A percentile compares a stretch with the other conserved stretches of the same genome.
These are phyloP conservation scores for Fusarium sp. DNA, from an alignment of 2,329 filamentous ascomycete species.

Conservation along the genomic window DNA sequence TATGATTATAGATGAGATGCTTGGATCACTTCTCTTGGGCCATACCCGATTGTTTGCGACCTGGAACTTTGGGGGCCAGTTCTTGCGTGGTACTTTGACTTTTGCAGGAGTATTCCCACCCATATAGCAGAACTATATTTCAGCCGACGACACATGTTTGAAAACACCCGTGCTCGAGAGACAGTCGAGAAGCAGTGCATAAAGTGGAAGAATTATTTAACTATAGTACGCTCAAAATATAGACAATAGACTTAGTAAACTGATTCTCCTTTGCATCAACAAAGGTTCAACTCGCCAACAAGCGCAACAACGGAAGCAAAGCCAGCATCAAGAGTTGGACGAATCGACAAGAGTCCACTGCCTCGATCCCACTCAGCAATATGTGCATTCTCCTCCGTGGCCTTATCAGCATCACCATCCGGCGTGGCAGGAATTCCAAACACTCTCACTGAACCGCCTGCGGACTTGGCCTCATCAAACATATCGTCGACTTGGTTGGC, in stretches of 20 bases:
- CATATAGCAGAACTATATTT: too few species aligned
- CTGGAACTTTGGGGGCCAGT: too few species aligned
- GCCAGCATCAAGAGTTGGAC: conserved; percentile 30
- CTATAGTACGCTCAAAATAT: too few species aligned
- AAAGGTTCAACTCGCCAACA: conserved; percentile 35
- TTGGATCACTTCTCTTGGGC: too few species aligned
- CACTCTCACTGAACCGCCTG: conserved; percentile 28
- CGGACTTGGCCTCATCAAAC: conserved; percentile 25
- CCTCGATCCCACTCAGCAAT: conserved; percentile 36
- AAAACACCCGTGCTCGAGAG: too few species aligned
- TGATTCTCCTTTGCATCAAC: neutral
- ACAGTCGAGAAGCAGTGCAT: too few species aligned
- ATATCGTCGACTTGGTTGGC: conserved; percentile 13
- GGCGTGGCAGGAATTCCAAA: conserved; percentile 38
- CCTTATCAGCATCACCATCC: conserved; percentile 29
- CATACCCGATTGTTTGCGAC: too few species aligned
- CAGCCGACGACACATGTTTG: too few species aligned
- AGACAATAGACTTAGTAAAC: neutral
- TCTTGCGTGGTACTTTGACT: too few species aligned
- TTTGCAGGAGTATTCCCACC: too few species aligned
- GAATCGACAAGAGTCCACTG: conserved; percentile 15
- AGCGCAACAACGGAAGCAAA: conserved; percentile 41
- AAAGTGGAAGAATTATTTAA: too few species aligned
- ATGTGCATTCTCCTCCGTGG: conserved; percentile 35
- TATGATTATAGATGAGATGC: too few species aligned